Conservation (phyloP, 169 alveolate species). For the Perkinsus olseni region DNA sequence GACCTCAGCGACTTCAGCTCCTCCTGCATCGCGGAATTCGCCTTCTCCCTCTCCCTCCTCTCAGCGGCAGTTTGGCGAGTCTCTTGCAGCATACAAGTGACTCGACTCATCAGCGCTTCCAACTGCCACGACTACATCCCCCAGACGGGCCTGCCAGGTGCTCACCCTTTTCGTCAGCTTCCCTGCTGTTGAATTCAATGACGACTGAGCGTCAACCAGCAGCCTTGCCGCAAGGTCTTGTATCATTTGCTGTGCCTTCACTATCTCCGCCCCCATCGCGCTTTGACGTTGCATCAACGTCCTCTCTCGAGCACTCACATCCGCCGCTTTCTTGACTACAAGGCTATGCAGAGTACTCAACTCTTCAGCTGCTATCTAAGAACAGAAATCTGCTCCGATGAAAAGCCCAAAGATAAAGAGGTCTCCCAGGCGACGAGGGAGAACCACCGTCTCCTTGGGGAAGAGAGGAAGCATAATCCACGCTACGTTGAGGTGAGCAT, state of each 20-base stretch:
- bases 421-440: too few relatives aligned
- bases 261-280: not conserved
- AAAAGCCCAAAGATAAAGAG: too few relatives aligned
- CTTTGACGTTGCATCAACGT: not conserved
- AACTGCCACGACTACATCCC: not conserved
- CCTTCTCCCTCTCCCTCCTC: not conserved
- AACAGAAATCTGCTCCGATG: not conserved
- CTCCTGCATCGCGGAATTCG: not conserved
- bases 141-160: not conserved
- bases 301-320: not conserved
- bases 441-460: not conserved
- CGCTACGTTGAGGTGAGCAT: too few relatives aligned
- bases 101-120: not conserved
- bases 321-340: not conserved
- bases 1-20: not conserved
- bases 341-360: not conserved
- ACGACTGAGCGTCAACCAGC: not conserved
- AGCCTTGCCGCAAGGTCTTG: not conserved
- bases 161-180: not conserved
- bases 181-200: not conserved
- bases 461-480: too few relatives aligned
- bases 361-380: not conserved
- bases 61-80: not conserved
- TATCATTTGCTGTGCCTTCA: not conserved
- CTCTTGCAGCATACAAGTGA: not conserved